These are phyloP conservation scores for Salvia hispanica DNA, from an alignment of 257 asterid genomes.

Conservation along the genomic window DNA sequence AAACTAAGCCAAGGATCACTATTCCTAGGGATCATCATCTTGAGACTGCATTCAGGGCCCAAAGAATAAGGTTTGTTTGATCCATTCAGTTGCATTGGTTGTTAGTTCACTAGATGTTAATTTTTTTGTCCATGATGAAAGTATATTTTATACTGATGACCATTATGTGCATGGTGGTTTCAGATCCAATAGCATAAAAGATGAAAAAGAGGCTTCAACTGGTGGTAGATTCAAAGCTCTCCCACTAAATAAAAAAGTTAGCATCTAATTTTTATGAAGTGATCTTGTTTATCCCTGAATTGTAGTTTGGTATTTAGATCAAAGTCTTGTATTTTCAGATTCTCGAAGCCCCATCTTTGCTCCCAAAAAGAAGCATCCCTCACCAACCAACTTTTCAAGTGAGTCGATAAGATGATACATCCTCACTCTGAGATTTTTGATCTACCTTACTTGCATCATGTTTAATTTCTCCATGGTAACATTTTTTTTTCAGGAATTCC, in stretches of 20 bases:
- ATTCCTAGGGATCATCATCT: constrained; percentile 82
- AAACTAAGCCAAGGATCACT: constrained; percentile 61
- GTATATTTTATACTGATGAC: constrained; percentile 1
- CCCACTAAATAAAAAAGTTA: constrained; percentile 84
- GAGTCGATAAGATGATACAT: constrained; percentile 32
- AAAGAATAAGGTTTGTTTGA: constrained; percentile 55
- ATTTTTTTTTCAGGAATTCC: constrained; percentile 74
- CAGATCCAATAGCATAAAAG: constrained; percentile 65
- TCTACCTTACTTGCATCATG: constrained; percentile 11
- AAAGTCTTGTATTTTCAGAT: constrained; percentile 52
- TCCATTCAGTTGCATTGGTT: constrained; percentile 16
- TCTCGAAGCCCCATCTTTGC: constrained; percentile 73
- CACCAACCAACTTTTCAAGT: constrained; percentile 74
- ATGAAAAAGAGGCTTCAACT: constrained; percentile 49
- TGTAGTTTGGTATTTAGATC: constrained; percentile 31
- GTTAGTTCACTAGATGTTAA: neutral
- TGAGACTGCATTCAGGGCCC: constrained; percentile 82
- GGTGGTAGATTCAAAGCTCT: constrained; percentile 79
- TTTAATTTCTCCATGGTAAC: constrained; percentile 26
- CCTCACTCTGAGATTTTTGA: neutral
- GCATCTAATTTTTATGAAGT: constrained; percentile 29
- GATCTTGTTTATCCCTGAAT: constrained; percentile 2
- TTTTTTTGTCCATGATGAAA: neutral
- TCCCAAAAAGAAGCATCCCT: constrained; percentile 77
- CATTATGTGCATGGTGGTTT: constrained; percentile 27